phyloP scores from a whole-genome alignment of 768 basidiomycete genomes.

The Lactarius deliciosus region DNA sequence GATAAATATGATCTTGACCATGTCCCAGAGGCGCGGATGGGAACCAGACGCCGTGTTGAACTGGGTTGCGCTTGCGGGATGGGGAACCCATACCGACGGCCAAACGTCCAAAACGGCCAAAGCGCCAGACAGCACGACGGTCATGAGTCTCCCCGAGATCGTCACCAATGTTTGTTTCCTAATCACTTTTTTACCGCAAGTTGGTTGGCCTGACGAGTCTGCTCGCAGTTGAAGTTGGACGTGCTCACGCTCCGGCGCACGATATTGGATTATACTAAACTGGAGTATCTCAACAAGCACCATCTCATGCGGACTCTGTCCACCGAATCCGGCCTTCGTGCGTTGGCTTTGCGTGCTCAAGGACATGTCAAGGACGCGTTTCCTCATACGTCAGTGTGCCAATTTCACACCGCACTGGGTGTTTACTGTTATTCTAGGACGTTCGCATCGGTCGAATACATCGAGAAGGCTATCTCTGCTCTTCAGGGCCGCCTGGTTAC shows the following conservation, averaged over 20 bases:
- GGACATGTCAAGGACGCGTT: conserved; percentile 54
- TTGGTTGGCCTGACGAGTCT: not conserved
- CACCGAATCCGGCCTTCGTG: conserved; percentile 48
- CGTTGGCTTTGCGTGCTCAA: conserved; percentile 55
- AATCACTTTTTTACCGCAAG: not conserved
- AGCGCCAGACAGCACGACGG: conserved; percentile 63
- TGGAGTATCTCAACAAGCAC: conserved; percentile 87
- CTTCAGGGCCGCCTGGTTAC: conserved; percentile 71
- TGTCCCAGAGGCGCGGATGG: conserved; percentile 72
- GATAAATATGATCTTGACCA: not conserved
- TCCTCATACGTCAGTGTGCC: conserved; percentile 52
- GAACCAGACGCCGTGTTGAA: conserved; percentile 88
- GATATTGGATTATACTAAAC: conserved; percentile 74
- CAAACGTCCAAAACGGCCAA: conserved; percentile 32
- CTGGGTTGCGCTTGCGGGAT: conserved; percentile 93
- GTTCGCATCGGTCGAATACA: conserved; percentile 14
- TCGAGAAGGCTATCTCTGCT: conserved; percentile 24
- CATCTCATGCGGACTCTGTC: conserved; percentile 64
- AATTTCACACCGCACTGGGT: not conserved
- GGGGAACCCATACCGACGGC: conserved; percentile 58
- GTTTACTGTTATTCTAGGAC: conserved; percentile 10
- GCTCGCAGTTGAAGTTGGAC: conserved; percentile 67
- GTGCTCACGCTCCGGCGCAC: conserved; percentile 80
- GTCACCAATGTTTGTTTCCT: conserved; percentile 52
- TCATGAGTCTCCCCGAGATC: conserved; percentile 64